phyloP scores from a whole-genome alignment of 2,329 filamentous ascomycete genomes.

The Fusarium napiforme region DNA sequence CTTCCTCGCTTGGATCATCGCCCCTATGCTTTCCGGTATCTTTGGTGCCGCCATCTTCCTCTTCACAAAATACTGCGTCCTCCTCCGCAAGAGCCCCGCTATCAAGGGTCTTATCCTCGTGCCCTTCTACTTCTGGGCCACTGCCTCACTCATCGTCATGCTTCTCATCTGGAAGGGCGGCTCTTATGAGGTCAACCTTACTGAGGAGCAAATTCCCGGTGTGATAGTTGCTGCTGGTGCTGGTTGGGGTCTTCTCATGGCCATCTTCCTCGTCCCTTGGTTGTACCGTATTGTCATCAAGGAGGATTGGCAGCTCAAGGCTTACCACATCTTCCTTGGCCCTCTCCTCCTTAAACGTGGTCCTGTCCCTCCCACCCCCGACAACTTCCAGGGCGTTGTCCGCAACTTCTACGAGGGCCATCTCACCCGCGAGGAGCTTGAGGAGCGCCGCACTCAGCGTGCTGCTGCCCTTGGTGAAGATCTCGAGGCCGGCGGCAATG shows the following conservation, averaged over 20 bases:
- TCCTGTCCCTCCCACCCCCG: conserved; percentile 54
- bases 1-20: conserved; percentile 70
- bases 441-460: conserved; percentile 50
- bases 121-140: conserved; percentile 68
- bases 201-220: conserved; percentile 60
- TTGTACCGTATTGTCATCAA: conserved; percentile 67
- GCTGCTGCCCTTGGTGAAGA: conserved; percentile 36
- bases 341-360: conserved; percentile 61
- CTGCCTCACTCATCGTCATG: conserved; percentile 65
- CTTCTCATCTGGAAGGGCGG: conserved; percentile 69
- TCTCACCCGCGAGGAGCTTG: conserved; percentile 64
- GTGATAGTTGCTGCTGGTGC: conserved; percentile 65
- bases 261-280: conserved; percentile 68
- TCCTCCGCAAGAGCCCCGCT: conserved; percentile 64
- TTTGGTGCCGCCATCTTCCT: conserved; percentile 67
- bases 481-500: conserved; percentile 39
- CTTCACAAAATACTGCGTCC: conserved; percentile 66
- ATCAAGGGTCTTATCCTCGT: conserved; percentile 63
- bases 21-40: conserved; percentile 63
- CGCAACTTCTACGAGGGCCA: conserved; percentile 68
- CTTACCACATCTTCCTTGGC: conserved; percentile 64
- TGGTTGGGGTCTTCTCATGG: conserved; percentile 60
- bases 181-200: conserved; percentile 59
- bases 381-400: conserved; percentile 54
- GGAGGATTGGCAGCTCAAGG: conserved; percentile 69